These are phyloP conservation scores for Phytophthora agathidicida DNA, from an alignment of 352 stramenopile genomes.

Conservation along the genomic window DNA sequence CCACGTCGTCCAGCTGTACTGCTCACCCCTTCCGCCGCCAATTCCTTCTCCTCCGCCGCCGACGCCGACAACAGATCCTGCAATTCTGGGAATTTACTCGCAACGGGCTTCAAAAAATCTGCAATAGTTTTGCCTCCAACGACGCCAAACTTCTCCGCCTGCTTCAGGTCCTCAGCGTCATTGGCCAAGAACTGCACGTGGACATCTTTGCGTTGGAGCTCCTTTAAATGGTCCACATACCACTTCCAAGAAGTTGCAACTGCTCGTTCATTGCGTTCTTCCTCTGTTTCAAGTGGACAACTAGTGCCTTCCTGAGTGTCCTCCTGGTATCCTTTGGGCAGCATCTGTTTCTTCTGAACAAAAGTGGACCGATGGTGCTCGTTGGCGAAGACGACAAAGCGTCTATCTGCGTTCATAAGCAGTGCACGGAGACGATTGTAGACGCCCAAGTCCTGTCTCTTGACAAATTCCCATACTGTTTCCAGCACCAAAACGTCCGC, in stretches of 20 bases:
- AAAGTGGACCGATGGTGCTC: constrained; percentile 90
- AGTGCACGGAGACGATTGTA: constrained; percentile 91
- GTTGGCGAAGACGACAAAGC: constrained; percentile 94
- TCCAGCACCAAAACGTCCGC: constrained; percentile 91
- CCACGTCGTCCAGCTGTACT: constrained; percentile 40
- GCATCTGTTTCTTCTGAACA: constrained; percentile 58
- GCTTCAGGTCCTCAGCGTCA: constrained; percentile 57
- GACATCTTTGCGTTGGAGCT: constrained; percentile 53
- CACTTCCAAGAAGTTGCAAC: constrained; percentile 84
- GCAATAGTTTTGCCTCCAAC: constrained; percentile 60
- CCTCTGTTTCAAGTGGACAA: constrained; percentile 43
- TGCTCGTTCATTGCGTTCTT: constrained; percentile 88
- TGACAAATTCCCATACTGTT: constrained; percentile 91
- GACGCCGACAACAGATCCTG: constrained; percentile 59
- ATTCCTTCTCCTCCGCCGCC: constrained; percentile 31
- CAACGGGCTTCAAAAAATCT: constrained; percentile 62
- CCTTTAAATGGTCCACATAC: constrained; percentile 69
- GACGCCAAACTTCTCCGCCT: constrained; percentile 54
- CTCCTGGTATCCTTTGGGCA: constrained; percentile 29
- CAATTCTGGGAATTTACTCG: constrained; percentile 54
- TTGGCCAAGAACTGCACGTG: constrained; percentile 73
- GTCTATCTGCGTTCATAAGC: constrained; percentile 79
- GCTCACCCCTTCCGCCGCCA: constrained; percentile 45
- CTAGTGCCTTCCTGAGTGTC: constrained; percentile 27
- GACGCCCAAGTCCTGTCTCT: constrained; percentile 86